Percentiles rank a stretch among this genome's conserved stretches.
Evolutionary conservation across 169 alveolate genomes (phyloP).

Genomic region (Theileria sp.): DNA sequence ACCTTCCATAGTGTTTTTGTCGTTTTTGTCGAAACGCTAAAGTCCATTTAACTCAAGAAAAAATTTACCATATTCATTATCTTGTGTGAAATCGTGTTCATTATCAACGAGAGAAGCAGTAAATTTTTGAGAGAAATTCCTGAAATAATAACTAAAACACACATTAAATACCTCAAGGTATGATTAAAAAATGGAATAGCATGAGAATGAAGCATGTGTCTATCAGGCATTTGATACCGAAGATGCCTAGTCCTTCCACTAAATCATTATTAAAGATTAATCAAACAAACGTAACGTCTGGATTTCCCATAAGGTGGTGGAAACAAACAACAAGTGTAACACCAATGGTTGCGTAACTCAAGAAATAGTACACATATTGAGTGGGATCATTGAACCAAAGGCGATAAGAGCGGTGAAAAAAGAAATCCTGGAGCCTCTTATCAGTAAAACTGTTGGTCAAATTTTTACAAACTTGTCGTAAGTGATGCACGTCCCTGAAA

Average conservation of each 20-base stretch:
- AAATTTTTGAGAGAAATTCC: slow-evolving; percentile 71
- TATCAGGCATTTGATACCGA: slow-evolving; percentile 58
- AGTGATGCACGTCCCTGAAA: slow-evolving; percentile 63
- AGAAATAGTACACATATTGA: slow-evolving; percentile 72
- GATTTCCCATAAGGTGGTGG: slow-evolving; percentile 57
- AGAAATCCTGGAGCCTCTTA: slow-evolving; percentile 73
- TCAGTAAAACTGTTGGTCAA: slow-evolving; percentile 63
- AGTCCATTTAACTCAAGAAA: neutral
- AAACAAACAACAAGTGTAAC: slow-evolving; percentile 45
- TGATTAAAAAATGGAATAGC: slow-evolving; percentile 75
- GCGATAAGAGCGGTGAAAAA: slow-evolving; percentile 73
- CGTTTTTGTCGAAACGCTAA: slow-evolving; percentile 70
- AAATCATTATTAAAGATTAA: neutral
- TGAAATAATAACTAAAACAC: slow-evolving; percentile 9
- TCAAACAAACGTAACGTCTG: slow-evolving; percentile 62
- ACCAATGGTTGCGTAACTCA: slow-evolving; percentile 60
- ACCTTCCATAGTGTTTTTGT: slow-evolving; percentile 70
- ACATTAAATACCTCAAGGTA: slow-evolving; percentile 36
- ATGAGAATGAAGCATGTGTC: slow-evolving; percentile 73
- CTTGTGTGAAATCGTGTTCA: slow-evolving; percentile 75
- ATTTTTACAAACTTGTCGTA: slow-evolving; percentile 61
- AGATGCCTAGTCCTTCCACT: slow-evolving; percentile 59
- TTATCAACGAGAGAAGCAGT: slow-evolving; percentile 73
- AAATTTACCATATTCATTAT: slow-evolving; percentile 56
- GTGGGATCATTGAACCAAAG: slow-evolving; percentile 79